phyloP scores from a whole-genome alignment of 2,329 filamentous ascomycete genomes.

The Dactylonectria macrodidyma region DNA sequence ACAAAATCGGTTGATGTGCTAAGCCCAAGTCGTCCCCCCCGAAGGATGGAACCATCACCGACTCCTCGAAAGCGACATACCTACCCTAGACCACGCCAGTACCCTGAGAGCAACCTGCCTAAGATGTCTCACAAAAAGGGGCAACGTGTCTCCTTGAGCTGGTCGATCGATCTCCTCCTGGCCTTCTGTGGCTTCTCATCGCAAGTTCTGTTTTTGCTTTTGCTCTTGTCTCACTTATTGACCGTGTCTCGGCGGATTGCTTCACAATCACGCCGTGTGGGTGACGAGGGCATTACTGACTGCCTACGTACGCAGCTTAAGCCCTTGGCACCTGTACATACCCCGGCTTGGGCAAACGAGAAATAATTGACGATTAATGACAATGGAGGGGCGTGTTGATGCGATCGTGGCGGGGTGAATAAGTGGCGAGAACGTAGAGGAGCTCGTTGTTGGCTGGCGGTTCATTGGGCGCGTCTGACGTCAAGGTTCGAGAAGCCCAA shows the following conservation, averaged over 20 bases:
- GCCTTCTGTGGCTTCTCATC: slow-evolving; percentile 18
- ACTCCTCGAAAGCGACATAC: not conserved
- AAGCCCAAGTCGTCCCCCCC: too few relatives aligned
- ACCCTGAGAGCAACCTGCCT: not conserved
- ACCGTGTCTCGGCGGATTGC: slow-evolving; percentile 31
- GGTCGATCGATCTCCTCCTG: slow-evolving; percentile 36
- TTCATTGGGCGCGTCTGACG: slow-evolving; percentile 18
- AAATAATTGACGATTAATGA: not conserved
- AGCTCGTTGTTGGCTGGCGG: slow-evolving; percentile 10
- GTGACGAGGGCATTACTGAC: slow-evolving; percentile 14
- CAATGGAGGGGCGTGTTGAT: not conserved
- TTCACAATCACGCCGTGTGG: not conserved
- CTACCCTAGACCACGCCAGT: slow-evolving; percentile 15
- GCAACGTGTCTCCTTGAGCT: slow-evolving; percentile 21
- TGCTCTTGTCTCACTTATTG: slow-evolving; percentile 11
- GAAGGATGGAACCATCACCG: too few relatives aligned
- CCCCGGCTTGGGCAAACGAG: not conserved
- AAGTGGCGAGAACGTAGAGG: slow-evolving; percentile 10
- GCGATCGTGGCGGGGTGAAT: not conserved
- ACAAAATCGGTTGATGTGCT: too few relatives aligned
- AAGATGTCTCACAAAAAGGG: slow-evolving; percentile 18
- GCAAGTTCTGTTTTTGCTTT: slow-evolving; percentile 8
- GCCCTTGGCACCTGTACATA: slow-evolving; percentile 1
- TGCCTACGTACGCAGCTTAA: not conserved
- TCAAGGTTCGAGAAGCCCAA: slow-evolving; percentile 14